A percentile compares a stretch with the other conserved stretches of the same genome.
phyloP scores from a whole-genome alignment of 257 asterid genomes.

The Capsicum chinense region DNA sequence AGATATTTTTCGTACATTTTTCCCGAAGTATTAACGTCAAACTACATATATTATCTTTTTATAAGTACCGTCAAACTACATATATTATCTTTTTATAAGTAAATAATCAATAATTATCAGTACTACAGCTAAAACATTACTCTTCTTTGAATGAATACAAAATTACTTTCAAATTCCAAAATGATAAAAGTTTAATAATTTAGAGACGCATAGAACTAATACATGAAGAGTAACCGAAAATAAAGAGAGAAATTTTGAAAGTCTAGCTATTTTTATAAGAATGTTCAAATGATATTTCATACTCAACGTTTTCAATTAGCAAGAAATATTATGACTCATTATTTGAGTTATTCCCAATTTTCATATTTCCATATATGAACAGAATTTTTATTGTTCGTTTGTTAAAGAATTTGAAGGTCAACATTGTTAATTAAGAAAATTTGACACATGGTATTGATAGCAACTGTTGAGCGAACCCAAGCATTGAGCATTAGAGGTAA shows the following conservation, averaged over 20 bases:
- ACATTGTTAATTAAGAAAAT: neutral
- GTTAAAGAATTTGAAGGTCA: neutral
- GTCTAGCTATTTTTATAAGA: no score
- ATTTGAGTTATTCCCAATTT: neutral
- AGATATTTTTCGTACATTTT: no score
- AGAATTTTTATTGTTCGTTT: neutral
- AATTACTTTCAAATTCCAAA: neutral
- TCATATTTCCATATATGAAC: neutral
- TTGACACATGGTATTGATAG: neutral
- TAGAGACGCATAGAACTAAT: neutral
- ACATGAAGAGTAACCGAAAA: neutral
- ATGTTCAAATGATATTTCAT: no score
- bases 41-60: no score
- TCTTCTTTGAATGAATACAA: neutral
- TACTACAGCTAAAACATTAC: neutral
- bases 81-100: neutral
- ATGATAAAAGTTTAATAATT: neutral
- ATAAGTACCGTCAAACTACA: neutral
- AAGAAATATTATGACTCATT: no score
- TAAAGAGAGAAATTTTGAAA: no score
- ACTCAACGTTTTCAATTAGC: no score
- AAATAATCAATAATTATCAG: neutral
- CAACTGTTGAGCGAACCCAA: neutral
- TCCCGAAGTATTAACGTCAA: no score
- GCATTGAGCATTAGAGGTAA: no score